Percentiles rank a stretch among this genome's conserved stretches.
phyloP scores from a whole-genome alignment of 2,329 filamentous ascomycete species.

The Penicillium sp. region DNA sequence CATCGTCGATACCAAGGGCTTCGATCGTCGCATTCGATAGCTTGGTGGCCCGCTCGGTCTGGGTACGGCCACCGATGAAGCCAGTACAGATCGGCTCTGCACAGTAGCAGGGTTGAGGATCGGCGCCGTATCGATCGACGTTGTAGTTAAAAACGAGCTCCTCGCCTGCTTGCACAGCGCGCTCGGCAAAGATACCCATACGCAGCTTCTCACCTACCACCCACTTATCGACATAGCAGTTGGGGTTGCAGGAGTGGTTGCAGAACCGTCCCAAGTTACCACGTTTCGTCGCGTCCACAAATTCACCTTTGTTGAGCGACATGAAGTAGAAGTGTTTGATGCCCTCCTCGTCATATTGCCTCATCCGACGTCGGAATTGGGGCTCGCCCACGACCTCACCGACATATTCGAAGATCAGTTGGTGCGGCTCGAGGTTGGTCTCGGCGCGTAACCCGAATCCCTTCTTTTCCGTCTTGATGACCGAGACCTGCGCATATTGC shows the following conservation, averaged over 20 bases:
- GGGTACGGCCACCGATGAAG: conserved; percentile 96
- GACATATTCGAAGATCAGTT: conserved; percentile 98
- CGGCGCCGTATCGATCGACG: conserved; percentile 94
- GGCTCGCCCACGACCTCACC: conserved; percentile 96
- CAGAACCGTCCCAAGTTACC: conserved; percentile 96
- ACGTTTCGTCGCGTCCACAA: conserved; percentile 95
- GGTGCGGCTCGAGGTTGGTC: conserved; percentile 73
- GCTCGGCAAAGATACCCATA: conserved; percentile 97
- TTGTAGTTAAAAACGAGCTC: conserved; percentile 99
- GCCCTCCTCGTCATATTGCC: conserved; percentile 91
- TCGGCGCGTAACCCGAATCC: conserved; percentile 90
- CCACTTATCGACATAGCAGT: conserved; percentile 99
- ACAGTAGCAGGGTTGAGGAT: conserved; percentile 96
- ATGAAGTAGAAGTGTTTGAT: conserved; percentile 99
- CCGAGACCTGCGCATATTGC: conserved; percentile 86
- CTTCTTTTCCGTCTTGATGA: conserved; percentile 98
- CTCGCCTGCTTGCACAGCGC: conserved; percentile 82
- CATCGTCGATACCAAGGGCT: conserved; percentile 91
- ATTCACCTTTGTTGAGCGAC: conserved; percentile 95
- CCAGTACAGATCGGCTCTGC: conserved; percentile 92
- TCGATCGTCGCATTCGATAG: conserved; percentile 87
- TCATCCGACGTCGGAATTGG: conserved; percentile 85
- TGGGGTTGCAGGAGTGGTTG: conserved; percentile 98
- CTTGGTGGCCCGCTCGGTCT: conserved; percentile 94
- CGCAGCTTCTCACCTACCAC: conserved; percentile 95